Evolutionary conservation across 208 protist species (phyloP), one percentile per base, ranked within the genome.

Genomic region (Tritrichomonas musculus): DNA sequence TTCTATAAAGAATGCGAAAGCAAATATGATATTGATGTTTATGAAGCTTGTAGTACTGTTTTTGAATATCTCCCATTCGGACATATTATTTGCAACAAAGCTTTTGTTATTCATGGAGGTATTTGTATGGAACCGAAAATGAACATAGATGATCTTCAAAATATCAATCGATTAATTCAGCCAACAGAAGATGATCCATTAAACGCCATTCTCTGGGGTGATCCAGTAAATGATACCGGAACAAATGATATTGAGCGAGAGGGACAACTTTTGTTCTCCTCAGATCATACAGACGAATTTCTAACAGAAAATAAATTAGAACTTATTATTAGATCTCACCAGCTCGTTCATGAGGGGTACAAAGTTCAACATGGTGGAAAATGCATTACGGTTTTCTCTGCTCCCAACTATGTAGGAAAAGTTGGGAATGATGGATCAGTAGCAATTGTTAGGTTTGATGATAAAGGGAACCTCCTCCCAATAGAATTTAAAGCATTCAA

Each of bases 251-350:
- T 41, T 47, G 93, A 44, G 36, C 94, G 95, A 49, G 95, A 94
- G 27, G 93, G 82, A 0, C 93, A 92, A 14, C 69, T 92, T n/a
- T 30, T 82, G 82, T 96, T 96, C 49, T 95, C 94, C 4, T 88
- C 95, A n/a, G 94, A 96, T 33, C 57, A 96, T 30, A 96, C 95
- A 60, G 44, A 94, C 30, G 30, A 82, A 9, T 96, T 96, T 55
- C 66, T 96, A 27, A 14, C 33, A 55, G 72, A 33, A 55, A 96
- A 96, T 39, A 94, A 94, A 27, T 65, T 96, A 11, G 57, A 92
- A 1, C 30, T 95, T 13, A 27, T 96, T 11, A 95, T 96, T 94
- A 93, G 95, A 30, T 96, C 94, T 39, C 95, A 96, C 73, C 94
- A 96, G 69, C 30, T 94, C 49, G 77, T 94, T 36, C 75, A 94